These are phyloP conservation scores for Cenchrus americanus DNA, from an alignment of 176 grass and related monocot species.

Conservation along the genomic window DNA sequence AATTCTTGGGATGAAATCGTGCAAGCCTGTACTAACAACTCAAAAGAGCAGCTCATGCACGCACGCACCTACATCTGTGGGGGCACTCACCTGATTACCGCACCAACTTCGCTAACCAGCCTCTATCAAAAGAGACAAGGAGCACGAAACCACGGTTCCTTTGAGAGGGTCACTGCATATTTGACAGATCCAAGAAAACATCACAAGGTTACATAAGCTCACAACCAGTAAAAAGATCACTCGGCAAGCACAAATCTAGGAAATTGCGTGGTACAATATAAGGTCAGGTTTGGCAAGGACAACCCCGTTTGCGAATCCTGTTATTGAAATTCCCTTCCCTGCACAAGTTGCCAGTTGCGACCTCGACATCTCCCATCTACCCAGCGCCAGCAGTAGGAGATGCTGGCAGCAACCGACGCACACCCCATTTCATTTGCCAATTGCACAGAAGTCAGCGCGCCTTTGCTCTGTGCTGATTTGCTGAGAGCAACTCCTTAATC, in stretches of 20 bases:
- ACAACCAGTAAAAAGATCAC: background rate
- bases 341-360: background rate
- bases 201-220: background rate
- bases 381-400: background rate
- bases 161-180: slow-evolving; percentile 11
- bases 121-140: background rate
- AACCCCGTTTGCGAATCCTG: background rate
- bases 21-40: background rate
- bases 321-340: background rate
- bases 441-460: background rate
- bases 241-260: background rate
- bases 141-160: background rate
- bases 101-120: background rate
- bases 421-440: background rate
- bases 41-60: background rate
- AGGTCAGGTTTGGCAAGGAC: background rate
- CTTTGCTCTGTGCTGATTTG: slow-evolving; percentile 26
- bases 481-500: background rate
- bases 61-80: background rate
- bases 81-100: background rate
- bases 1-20: background rate
- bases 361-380: slow-evolving; percentile 5
- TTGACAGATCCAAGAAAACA: background rate
- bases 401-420: background rate
- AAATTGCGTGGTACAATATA: background rate